A percentile compares a stretch with the other conserved stretches of the same genome.
These are phyloP conservation scores for Massarina eburnea DNA, from an alignment of 2,329 filamentous ascomycete species.

Conservation along the genomic window DNA sequence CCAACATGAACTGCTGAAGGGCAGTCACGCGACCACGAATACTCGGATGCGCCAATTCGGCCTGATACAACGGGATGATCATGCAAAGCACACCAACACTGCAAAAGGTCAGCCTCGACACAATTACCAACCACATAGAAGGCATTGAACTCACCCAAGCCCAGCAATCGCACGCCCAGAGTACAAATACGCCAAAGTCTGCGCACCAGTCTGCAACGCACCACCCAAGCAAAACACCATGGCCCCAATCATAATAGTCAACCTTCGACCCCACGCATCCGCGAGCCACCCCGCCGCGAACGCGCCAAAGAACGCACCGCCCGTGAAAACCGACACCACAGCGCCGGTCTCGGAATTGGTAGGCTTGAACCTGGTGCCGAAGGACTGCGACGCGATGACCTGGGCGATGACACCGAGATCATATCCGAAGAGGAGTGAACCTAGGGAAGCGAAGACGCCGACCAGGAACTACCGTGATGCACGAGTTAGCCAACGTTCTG, in stretches of 20 bases:
- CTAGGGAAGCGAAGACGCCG: conserved; percentile 60
- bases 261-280: conserved; percentile 67
- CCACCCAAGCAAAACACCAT: conserved; percentile 73
- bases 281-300: conserved; percentile 63
- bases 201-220: conserved; percentile 70
- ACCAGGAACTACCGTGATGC: conserved; percentile 54
- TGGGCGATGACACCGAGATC: conserved; percentile 63
- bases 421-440: conserved; percentile 61
- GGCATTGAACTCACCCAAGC: conserved; percentile 53
- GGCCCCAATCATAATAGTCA: conserved; percentile 72
- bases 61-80: conserved; percentile 74
- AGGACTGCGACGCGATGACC: conserved; percentile 52
- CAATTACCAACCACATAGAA: too few species aligned
- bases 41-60: conserved; percentile 74
- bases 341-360: conserved; percentile 58
- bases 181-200: conserved; percentile 63
- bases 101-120: conserved; percentile 5
- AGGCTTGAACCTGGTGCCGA: conserved; percentile 45
- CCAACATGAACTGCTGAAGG: conserved; percentile 81
- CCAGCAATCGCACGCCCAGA: conserved; percentile 71
- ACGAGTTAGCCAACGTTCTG: background rate
- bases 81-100: conserved; percentile 64
- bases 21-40: conserved; percentile 76
- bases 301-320: conserved; percentile 72
- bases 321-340: conserved; percentile 77